Base-by-base conservation (phyloP, 2,329 filamentous ascomycete species). In the Beauveria sp. region DNA sequence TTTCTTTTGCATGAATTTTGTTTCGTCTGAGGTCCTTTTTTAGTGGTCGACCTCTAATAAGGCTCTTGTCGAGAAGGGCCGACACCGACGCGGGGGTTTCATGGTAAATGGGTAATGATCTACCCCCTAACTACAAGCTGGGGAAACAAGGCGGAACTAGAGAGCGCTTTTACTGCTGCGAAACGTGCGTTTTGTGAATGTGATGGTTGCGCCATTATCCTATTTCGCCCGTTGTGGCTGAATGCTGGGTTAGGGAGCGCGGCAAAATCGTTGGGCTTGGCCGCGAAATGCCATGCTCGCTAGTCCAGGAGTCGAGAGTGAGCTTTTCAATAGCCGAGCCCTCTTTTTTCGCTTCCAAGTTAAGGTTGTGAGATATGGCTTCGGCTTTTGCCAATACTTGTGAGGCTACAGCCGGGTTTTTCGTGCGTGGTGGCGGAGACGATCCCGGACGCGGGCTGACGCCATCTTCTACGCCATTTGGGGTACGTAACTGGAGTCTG, bases 191-290 rank as follows among this genome's bases (percentile, higher is more conserved):
- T 55, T 28, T 9, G 26, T 8, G 6, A 46, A 18, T 9, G 10
- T 10, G 8, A n/a, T 46, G 22, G 40, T 22, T 56, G 7, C 20
- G 30, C 30, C 20, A n/a, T 47, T 18, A 14, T n/a, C 47, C 56
- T 51, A 52, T 8, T 59, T 52, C 40, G 24, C 56, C 56, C 47
- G 56, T 20, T 44, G 56, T 59, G 56, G 56, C 56, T 59, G 22
- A 24, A 52, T 46, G 20, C 47, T 51, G 55, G 22, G 46, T 37
- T 26, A 18, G 46, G 24, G 6, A 59, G 47, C 24, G 56, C 34
- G 22, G 55, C 46, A 43, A 28, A 52, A 43, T 56, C 28, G 8
- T 12, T 5, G 3, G n/a, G 16, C 12, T 34, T 34, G 30, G 30
- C 30, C 30, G 10, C 10, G 41, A 16, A 7, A 16, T 10, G 26